Conservation (phyloP, 768 basidiomycete genomes). For the Boletus pseudopeckii region DNA sequence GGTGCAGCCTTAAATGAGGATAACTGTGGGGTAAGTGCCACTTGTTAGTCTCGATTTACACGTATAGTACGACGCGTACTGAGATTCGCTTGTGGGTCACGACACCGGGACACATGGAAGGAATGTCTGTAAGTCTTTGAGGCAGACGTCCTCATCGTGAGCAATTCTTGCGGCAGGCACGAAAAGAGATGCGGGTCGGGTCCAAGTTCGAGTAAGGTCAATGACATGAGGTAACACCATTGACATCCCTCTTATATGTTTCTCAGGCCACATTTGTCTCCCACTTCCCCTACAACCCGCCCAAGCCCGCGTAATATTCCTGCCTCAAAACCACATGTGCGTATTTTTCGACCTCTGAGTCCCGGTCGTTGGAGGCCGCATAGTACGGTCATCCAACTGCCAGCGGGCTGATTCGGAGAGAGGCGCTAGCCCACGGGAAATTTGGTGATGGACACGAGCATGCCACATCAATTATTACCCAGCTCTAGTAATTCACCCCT, state of each 20-base stretch:
- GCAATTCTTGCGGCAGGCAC: neutral
- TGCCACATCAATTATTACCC: neutral
- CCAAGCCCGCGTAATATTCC: too few relatives aligned
- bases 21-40: neutral
- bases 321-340: too few relatives aligned
- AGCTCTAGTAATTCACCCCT: too few relatives aligned
- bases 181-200: neutral
- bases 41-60: neutral
- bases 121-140: too few relatives aligned
- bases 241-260: too few relatives aligned
- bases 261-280: too few relatives aligned
- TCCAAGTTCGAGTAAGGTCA: neutral
- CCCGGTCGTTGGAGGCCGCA: too few relatives aligned
- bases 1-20: neutral
- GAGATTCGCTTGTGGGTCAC: too few relatives aligned
- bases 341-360: too few relatives aligned
- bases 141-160: neutral
- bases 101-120: neutral
- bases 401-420: constrained; percentile 1
- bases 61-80: neutral
- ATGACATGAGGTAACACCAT: too few relatives aligned
- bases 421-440: too few relatives aligned
- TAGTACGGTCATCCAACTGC: neutral
- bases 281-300: too few relatives aligned
- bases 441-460: neutral